Base-by-base conservation (phyloP, 129 eudicot species). In the Cynara cardunculus region DNA sequence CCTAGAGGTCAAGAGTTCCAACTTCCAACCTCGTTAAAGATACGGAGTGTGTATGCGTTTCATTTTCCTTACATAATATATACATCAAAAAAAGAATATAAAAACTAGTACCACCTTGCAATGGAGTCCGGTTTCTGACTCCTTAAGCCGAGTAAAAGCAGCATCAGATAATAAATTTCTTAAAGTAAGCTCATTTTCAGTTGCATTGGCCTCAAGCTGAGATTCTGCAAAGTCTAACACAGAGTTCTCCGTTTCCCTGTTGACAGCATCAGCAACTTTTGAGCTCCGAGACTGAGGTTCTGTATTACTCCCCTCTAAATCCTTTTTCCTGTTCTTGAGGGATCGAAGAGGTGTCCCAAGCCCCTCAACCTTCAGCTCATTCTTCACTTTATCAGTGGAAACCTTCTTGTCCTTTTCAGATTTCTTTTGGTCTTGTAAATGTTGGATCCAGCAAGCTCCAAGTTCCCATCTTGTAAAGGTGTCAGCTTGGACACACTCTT, bases 361-460 rank as follows among this genome's bases (percentile, higher is more conserved):
- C 77, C 99, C 99, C 88, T 96, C 97, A 66, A 96, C 99, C 88
- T 91, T 96, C 92, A 91, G 85, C 84, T 92, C 99, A 68, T 89
- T 89, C 74, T 96, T 96, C 46, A 81, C 83, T 76, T 96, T 96
- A 79, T 92, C 94, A 81, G 31, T 65, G 39, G 99, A 76, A 69
- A 82, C 81, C 82, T 93, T 96, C 90, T 96, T 96, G 28, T 96
- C 99, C 28, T 96, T 96, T 72, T 96, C 99, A 59, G 93, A 64
- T 83, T 91, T 96, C 83, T 91, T 91, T 88, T 96, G 98, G 82
- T 96, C 99, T 85, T 93, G 99, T 79, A 96, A 89, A 88, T 96
- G 99, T 74, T 96, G 99, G 82, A 96, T 91, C 99, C 99, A 96
- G 82, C 99, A 96, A 59, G 98, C 99, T 74, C 99, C 99, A 83